These are phyloP conservation scores for Tricholoma sp. DNA, from an alignment of 768 basidiomycete species.

Conservation along the genomic window DNA sequence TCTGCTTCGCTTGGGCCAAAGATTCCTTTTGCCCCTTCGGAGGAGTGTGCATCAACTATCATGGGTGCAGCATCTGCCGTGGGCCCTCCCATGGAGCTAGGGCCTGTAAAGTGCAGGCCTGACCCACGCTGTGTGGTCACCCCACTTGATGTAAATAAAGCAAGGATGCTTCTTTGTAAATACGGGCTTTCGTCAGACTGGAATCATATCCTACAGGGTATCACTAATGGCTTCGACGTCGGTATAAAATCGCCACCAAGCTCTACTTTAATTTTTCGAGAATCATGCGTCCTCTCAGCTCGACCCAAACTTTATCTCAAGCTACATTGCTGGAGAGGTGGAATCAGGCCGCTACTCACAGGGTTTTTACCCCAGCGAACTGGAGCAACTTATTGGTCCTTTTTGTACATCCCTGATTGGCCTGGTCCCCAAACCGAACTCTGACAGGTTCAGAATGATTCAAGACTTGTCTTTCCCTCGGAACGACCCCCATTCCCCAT, in stretches of 20 bases:
- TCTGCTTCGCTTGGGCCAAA: too few species aligned
- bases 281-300: too few species aligned
- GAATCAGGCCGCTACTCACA: not conserved
- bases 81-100: not conserved
- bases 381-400: too few species aligned
- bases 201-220: not conserved
- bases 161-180: not conserved
- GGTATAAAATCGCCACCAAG: not conserved
- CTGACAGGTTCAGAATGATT: conserved; percentile 14
- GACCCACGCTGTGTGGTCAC: too few species aligned
- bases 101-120: too few species aligned
- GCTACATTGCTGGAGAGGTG: not conserved
- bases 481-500: conserved; percentile 16
- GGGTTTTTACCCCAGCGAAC: too few species aligned
- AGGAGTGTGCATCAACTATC: not conserved
- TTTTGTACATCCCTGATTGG: too few species aligned
- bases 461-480: conserved; percentile 27
- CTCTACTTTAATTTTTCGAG: not conserved
- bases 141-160: not conserved
- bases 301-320: not conserved
- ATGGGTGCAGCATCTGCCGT: not conserved
- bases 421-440: conserved; percentile 30
- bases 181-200: not conserved
- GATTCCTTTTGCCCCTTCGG: too few species aligned
- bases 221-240: too few species aligned